Conservation (phyloP, 768 basidiomycete genomes). For the Leccinum boreale region DNA sequence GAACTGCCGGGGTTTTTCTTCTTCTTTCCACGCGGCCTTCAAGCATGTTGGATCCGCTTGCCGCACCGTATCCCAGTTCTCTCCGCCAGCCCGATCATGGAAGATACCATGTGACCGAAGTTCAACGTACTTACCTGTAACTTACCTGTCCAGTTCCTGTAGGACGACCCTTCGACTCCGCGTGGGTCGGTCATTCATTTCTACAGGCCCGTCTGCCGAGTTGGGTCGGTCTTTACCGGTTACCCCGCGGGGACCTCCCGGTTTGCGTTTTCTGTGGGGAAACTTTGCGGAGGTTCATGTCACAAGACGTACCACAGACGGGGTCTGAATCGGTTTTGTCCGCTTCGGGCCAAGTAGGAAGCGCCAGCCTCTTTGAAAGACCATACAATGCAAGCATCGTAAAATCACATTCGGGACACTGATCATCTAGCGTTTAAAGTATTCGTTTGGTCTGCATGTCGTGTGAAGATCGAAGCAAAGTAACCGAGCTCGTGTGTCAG, state of each 20-base stretch:
- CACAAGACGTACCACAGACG: not conserved
- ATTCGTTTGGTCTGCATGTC: constrained; percentile 6
- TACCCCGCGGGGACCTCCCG: not conserved
- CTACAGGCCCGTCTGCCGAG: not conserved
- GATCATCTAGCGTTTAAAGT: constrained; percentile 3
- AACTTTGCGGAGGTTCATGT: not conserved
- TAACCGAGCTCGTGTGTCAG: constrained; percentile 8
- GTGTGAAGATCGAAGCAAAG: constrained; percentile 23
- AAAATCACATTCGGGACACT: not conserved
- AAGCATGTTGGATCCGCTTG: not conserved
- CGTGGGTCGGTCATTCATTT: not conserved
- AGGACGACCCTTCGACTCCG: not conserved
- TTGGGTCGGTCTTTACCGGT: not conserved
- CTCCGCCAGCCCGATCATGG: not conserved
- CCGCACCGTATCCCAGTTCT: not conserved
- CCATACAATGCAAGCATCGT: not conserved
- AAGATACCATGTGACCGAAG: not conserved
- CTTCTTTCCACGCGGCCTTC: not conserved
- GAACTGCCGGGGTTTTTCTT: not conserved
- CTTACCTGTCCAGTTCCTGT: not conserved
- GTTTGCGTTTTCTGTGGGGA: not conserved
- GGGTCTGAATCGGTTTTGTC: not conserved
- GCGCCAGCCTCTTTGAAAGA: not conserved
- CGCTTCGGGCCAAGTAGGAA: not conserved
- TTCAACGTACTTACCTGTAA: not conserved